Evolutionary conservation across 192 early-diverging fungal genomes (phyloP).

Genomic region (Backusella tuberculispora): DNA sequence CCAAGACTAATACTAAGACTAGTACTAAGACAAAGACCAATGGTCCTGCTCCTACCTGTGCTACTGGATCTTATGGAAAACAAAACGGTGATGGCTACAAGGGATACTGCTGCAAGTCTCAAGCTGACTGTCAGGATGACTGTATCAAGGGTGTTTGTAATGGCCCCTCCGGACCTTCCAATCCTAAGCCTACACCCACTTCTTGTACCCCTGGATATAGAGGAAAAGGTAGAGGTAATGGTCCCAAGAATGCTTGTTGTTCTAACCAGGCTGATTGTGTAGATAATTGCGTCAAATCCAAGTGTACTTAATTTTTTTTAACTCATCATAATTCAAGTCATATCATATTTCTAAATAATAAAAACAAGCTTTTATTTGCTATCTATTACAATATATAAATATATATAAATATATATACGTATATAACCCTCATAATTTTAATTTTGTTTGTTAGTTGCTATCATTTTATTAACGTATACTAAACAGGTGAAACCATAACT

Average conservation of each 20-base stretch:
- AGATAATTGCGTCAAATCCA: neutral
- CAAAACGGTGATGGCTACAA: neutral
- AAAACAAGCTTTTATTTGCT: neutral
- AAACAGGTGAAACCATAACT: no score
- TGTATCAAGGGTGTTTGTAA: neutral
- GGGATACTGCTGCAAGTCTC: neutral
- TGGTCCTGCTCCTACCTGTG: neutral
- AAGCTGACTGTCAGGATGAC: neutral
- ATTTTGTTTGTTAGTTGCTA: no score
- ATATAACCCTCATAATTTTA: no score
- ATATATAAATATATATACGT: neutral
- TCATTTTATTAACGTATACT: no score
- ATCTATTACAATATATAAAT: neutral
- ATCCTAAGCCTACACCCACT: neutral
- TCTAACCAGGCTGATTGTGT: conserved; percentile 14
- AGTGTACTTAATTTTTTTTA: neutral
- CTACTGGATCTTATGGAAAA: neutral
- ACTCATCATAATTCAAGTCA: neutral
- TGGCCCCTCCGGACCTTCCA: neutral
- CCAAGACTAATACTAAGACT: neutral
- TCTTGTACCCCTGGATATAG: neutral
- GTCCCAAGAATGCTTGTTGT: neutral
- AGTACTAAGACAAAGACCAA: neutral
- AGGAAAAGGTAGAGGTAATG: neutral
- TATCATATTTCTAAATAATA: neutral